These are phyloP conservation scores for Wickerhamomyces rabaulensis DNA, from an alignment of 805 yeast species.

Conservation along the genomic window DNA sequence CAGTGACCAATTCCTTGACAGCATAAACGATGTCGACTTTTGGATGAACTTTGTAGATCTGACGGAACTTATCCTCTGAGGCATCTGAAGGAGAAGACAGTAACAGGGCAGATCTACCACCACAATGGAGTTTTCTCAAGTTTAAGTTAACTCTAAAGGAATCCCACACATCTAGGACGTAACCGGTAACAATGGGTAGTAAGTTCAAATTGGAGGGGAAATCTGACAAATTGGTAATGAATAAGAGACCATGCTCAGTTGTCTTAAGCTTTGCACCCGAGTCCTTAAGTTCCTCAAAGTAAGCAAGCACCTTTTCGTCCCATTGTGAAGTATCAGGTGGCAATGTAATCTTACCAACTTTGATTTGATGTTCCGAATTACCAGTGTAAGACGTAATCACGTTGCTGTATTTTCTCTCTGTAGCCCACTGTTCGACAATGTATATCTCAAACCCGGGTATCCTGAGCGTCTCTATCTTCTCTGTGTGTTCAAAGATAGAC, in stretches of 20 bases:
- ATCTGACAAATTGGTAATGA: slow-evolving; percentile 77
- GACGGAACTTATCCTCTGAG: slow-evolving; percentile 73
- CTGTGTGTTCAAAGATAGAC: slow-evolving; percentile 35
- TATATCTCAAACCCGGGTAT: slow-evolving; percentile 82
- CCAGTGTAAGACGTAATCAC: slow-evolving; percentile 85
- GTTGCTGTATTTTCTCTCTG: slow-evolving; percentile 59
- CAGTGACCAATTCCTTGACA: slow-evolving; percentile 54
- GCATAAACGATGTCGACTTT: slow-evolving; percentile 25
- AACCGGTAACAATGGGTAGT: slow-evolving; percentile 62
- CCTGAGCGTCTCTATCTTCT: slow-evolving; percentile 41
- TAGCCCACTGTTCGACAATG: slow-evolving; percentile 92
- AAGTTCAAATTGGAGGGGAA: slow-evolving; percentile 71
- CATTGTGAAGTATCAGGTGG: slow-evolving; percentile 28
- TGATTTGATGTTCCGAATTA: slow-evolving; percentile 55
- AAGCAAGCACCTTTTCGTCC: slow-evolving; percentile 44
- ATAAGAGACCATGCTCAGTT: slow-evolving; percentile 55
- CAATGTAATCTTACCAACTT: slow-evolving; percentile 55
- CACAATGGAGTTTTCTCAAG: slow-evolving; percentile 71
- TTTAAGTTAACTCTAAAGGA: slow-evolving; percentile 68
- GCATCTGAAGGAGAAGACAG: slow-evolving; percentile 72
- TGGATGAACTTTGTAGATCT: slow-evolving; percentile 56
- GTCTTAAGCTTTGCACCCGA: slow-evolving; percentile 67
- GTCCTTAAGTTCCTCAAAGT: slow-evolving; percentile 60
- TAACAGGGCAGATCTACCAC: slow-evolving; percentile 77
- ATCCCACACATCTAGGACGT: slow-evolving; percentile 41